A percentile compares a stretch with the other conserved stretches of the same genome.
phyloP scores from a whole-genome alignment of 371 early-diverging fungal species.

The Syncephalastrum sp. region DNA sequence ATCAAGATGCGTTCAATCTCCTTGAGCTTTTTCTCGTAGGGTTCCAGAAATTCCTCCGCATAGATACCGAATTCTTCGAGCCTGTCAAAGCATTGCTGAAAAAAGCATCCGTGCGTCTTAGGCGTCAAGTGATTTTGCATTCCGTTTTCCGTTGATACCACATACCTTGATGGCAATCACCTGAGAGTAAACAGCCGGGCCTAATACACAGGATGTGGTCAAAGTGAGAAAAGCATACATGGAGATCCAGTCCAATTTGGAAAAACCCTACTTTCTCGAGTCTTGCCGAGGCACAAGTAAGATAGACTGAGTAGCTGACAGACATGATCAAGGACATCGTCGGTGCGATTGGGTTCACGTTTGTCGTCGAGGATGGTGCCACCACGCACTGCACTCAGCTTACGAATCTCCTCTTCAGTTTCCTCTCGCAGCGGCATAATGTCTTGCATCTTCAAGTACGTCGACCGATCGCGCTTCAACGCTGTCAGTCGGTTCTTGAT shows the following conservation, averaged over 20 bases:
- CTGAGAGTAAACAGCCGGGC: slow-evolving; percentile 76
- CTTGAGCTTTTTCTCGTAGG: slow-evolving; percentile 36
- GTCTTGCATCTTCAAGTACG: slow-evolving; percentile 58
- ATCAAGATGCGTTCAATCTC: slow-evolving; percentile 37
- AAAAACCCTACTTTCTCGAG: slow-evolving; percentile 56
- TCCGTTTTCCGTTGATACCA: slow-evolving; percentile 3
- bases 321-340: slow-evolving; percentile 73
- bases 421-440: slow-evolving; percentile 59
- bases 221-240: not conserved
- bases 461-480: slow-evolving; percentile 70
- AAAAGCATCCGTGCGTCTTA: not conserved
- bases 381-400: slow-evolving; percentile 26
- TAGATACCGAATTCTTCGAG: slow-evolving; percentile 70
- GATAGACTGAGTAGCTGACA: slow-evolving; percentile 76
- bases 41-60: slow-evolving; percentile 45
- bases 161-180: slow-evolving; percentile 73
- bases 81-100: slow-evolving; percentile 72
- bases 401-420: slow-evolving; percentile 29
- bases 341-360: slow-evolving; percentile 57
- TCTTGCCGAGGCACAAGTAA: slow-evolving; percentile 76
- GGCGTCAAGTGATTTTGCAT: too few relatives aligned
- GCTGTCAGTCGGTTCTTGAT: slow-evolving; percentile 70
- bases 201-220: slow-evolving; percentile 11
- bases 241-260: not conserved
- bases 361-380: slow-evolving; percentile 21